A percentile compares a stretch with the other conserved stretches of the same genome.
Evolutionary conservation across 2,329 filamentous ascomycete genomes (phyloP).

Genomic region (Aspergillus tamarii): DNA sequence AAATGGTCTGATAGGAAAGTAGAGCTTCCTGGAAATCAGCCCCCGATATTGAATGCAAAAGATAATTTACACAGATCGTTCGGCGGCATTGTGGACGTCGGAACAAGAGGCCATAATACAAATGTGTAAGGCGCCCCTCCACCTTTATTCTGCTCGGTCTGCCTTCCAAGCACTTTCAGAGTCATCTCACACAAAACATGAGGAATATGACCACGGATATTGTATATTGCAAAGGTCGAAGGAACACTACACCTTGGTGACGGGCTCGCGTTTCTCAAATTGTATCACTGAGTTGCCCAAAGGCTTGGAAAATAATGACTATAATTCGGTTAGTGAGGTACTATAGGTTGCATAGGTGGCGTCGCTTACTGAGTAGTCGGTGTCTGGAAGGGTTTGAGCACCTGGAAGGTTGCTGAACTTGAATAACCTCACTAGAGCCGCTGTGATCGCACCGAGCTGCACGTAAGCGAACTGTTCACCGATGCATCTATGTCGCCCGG

Average conservation of each 20-base stretch:
- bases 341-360: neutral
- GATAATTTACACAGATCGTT: conserved; percentile 8
- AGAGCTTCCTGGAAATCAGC: neutral
- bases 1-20: neutral
- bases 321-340: conserved; percentile 15
- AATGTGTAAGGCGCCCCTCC: neutral
- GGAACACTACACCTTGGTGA: conserved; percentile 29
- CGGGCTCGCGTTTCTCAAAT: conserved; percentile 63
- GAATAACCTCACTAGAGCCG: conserved; percentile 74
- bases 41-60: neutral
- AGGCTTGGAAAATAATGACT: conserved; percentile 72
- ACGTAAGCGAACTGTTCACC: conserved; percentile 96
- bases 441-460: conserved; percentile 84
- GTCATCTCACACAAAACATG: neutral
- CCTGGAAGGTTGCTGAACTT: conserved; percentile 68
- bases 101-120: neutral
- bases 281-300: conserved; percentile 70
- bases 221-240: conserved; percentile 5
- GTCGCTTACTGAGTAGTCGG: conserved; percentile 59
- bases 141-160: neutral
- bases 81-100: too few relatives aligned
- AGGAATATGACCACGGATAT: neutral
- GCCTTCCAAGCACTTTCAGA: neutral
- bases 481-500: conserved; percentile 90
- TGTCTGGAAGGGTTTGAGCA: conserved; percentile 43